Evolutionary conservation across 768 basidiomycete genomes (phyloP).

Genomic region (Candolleomyces efflorescens): DNA sequence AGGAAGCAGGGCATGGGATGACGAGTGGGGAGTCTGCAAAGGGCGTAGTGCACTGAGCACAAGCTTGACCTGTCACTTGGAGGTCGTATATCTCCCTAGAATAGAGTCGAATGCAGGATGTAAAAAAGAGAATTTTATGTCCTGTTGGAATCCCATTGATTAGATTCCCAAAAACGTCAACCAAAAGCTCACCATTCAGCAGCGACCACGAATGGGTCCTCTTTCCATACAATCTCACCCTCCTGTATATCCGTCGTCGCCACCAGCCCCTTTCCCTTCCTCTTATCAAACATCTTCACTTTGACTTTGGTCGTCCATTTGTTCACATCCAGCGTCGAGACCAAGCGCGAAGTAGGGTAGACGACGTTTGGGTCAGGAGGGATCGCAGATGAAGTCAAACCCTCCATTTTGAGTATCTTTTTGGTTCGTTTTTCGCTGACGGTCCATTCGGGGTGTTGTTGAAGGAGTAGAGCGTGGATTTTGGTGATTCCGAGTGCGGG

Average conservation of each 20-base stretch:
- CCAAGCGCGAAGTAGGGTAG: conserved; percentile 61
- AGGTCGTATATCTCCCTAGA: conserved; percentile 75
- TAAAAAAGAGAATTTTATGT: too few species aligned
- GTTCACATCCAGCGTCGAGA: conserved; percentile 56
- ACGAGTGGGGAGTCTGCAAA: conserved; percentile 44
- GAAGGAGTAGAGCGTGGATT: conserved; percentile 59
- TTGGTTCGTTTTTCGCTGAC: conserved; percentile 83
- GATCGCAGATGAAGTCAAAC: conserved; percentile 33
- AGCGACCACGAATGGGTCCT: conserved; percentile 78
- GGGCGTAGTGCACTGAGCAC: conserved; percentile 71
- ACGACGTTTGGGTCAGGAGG: conserved; percentile 19
- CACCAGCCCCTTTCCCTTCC: conserved; percentile 82
- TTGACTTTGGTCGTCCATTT: conserved; percentile 62
- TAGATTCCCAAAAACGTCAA: too few species aligned
- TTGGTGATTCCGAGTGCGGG: conserved; percentile 70
- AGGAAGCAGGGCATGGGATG: conserved; percentile 48
- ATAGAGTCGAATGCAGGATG: too few species aligned
- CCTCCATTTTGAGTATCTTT: conserved; percentile 63
- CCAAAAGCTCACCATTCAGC: conserved; percentile 60
- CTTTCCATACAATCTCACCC: conserved; percentile 80
- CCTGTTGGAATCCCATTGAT: too few species aligned
- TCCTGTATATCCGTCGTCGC: conserved; percentile 61
- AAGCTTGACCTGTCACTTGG: conserved; percentile 56
- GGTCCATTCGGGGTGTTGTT: conserved; percentile 60
- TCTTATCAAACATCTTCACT: conserved; percentile 61